Evolutionary conservation across 148 eudicot genomes (phyloP), one percentile per base, ranked within the genome.

Genomic region (Arctostaphylos glauca): DNA sequence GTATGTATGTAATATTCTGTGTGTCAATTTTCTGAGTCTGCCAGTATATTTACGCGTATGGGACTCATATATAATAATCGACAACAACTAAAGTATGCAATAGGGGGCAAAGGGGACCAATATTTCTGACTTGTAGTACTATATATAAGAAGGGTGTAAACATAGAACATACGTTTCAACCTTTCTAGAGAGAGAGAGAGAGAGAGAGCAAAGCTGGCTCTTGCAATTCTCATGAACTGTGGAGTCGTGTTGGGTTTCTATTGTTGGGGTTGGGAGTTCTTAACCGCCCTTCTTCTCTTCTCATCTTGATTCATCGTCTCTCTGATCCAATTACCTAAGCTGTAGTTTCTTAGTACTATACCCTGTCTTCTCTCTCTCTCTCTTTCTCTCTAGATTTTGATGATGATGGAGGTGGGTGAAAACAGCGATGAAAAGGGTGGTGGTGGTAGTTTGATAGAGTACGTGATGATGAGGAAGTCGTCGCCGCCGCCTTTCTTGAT

Each of bases 281-380:
- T 95, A 88, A 95, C 97, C 64, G 91, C 98, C 84, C 97, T 91
- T 85, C 97, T 95, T 88, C 93, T 91, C 84, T 94, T 94, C 91
- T 87, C 91, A 84, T 50, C 14, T 80, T 75, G 53, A 76, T n/a
- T 46, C 62, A 25, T 43, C 79, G n/a, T 52, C 46, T 54, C 55
- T 74, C 47, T 50, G n/a, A n/a, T n/a, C n/a, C n/a, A n/a, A n/a
- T n/a, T n/a, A n/a, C n/a, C n/a, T n/a, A n/a, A n/a, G n/a, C n/a
- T n/a, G n/a, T n/a, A n/a, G n/a, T n/a, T n/a, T n/a, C n/a, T n/a
- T n/a, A n/a, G n/a, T n/a, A n/a, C n/a, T n/a, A n/a, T n/a, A n/a
- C n/a, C n/a, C n/a, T n/a, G n/a, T n/a, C n/a, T n/a, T n/a, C n/a
- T n/a, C n/a, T n/a, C n/a, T 76, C 48, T 10, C 41, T 67, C 41